phyloP scores from a whole-genome alignment of 257 asterid genomes.

The Plantago major region DNA sequence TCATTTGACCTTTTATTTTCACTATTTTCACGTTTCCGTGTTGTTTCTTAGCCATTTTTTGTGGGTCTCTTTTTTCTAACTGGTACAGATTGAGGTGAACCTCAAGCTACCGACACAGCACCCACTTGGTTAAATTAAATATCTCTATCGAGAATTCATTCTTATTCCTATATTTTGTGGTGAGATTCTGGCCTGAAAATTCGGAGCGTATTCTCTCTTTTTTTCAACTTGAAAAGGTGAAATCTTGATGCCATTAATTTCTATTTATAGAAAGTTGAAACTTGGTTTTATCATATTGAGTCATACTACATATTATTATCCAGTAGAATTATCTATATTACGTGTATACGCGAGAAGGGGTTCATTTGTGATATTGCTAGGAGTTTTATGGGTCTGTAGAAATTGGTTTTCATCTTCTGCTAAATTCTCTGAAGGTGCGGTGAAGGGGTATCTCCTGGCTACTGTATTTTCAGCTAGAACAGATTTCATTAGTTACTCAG shows the following conservation, averaged over 20 bases:
- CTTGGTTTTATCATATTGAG: too few species aligned
- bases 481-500: neutral
- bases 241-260: too few species aligned
- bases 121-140: neutral
- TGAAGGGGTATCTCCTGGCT: neutral
- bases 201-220: too few species aligned
- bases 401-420: neutral
- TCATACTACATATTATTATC: too few species aligned
- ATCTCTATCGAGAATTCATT: neutral
- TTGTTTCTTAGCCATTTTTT: neutral
- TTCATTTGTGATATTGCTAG: neutral
- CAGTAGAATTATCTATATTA: neutral
- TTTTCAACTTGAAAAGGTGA: too few species aligned
- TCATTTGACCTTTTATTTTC: constrained; percentile 1
- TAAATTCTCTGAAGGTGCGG: constrained; percentile 4
- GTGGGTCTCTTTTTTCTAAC: neutral
- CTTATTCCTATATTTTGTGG: too few species aligned
- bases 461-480: neutral
- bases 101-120: too few species aligned
- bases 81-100: neutral
- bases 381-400: neutral
- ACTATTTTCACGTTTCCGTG: neutral
- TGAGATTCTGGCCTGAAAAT: too few species aligned
- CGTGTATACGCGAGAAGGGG: neutral
- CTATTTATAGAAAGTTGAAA: too few species aligned